Evolutionary conservation across 176 grass and related monocot genomes (phyloP).

Genomic region (Elaeis guineensis): DNA sequence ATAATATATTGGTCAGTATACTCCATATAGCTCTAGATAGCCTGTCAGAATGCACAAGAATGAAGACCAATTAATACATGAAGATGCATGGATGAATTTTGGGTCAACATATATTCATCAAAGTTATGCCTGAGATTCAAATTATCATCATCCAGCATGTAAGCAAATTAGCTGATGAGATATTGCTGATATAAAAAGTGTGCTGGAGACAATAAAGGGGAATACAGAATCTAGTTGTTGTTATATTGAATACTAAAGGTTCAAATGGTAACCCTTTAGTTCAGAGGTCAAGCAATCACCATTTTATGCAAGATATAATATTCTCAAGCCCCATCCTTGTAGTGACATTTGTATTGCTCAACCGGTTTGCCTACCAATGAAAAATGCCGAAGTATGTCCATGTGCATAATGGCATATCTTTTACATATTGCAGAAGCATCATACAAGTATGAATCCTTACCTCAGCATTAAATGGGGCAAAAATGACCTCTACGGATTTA

Average conservation of each 20-base stretch:
- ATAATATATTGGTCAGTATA: not conserved
- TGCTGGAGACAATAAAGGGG: too few relatives aligned
- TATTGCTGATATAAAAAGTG: too few relatives aligned
- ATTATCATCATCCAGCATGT: too few relatives aligned
- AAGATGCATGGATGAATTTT: constrained; percentile 23
- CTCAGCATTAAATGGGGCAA: constrained; percentile 16
- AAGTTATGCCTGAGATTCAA: too few relatives aligned
- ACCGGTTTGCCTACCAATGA: constrained; percentile 7
- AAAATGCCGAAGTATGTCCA: not conserved
- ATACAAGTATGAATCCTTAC: constrained; percentile 5
- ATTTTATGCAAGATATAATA: not conserved
- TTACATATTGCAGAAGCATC: not conserved
- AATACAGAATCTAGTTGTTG: too few relatives aligned
- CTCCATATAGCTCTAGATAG: constrained; percentile 27
- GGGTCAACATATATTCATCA: not conserved
- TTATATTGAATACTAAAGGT: too few relatives aligned
- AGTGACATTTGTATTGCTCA: not conserved
- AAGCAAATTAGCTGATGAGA: too few relatives aligned
- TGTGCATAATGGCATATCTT: not conserved
- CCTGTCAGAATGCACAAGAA: constrained; percentile 25
- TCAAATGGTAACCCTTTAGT: not conserved
- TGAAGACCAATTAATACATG: constrained; percentile 14
- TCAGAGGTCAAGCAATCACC: constrained; percentile 8
- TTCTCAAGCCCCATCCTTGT: not conserved
- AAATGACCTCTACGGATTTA: constrained; percentile 45